These are phyloP conservation scores for Mycena indigotica DNA, from an alignment of 768 basidiomycete species.

Conservation along the genomic window DNA sequence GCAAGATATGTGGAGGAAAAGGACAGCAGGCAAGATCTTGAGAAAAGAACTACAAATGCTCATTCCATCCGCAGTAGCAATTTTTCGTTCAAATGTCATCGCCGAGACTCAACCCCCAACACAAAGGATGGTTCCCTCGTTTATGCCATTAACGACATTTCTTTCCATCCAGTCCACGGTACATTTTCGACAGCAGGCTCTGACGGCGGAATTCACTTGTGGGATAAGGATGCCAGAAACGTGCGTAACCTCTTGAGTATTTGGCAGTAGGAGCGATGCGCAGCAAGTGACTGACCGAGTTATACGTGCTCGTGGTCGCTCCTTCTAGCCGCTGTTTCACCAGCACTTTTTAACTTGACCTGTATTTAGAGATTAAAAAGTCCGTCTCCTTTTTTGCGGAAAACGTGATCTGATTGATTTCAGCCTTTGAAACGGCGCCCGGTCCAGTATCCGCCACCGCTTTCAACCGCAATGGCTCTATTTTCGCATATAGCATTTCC, in stretches of 20 bases:
- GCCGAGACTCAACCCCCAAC: slow-evolving; percentile 54
- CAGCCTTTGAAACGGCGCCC: slow-evolving; percentile 72
- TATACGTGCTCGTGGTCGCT: too few species aligned
- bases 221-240: slow-evolving; percentile 96
- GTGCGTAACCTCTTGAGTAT: slow-evolving; percentile 42
- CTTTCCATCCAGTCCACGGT: slow-evolving; percentile 82
- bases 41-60: too few species aligned
- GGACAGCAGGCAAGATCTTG: slow-evolving; percentile 64
- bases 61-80: slow-evolving; percentile 51
- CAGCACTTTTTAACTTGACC: too few species aligned
- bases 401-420: not conserved
- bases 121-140: slow-evolving; percentile 60
- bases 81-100: slow-evolving; percentile 88
- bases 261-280: too few species aligned
- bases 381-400: not conserved
- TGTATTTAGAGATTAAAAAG: not conserved
- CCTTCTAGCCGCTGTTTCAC: too few species aligned
- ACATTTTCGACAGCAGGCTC: slow-evolving; percentile 71
- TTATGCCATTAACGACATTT: slow-evolving; percentile 63
- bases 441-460: slow-evolving; percentile 80
- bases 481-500: slow-evolving; percentile 90
- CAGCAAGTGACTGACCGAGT: too few species aligned
- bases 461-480: slow-evolving; percentile 85
- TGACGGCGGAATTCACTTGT: slow-evolving; percentile 45
- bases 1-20: slow-evolving; percentile 84